phyloP scores from a whole-genome alignment of 192 early-diverging fungal species.

The Gigaspora rosea region DNA sequence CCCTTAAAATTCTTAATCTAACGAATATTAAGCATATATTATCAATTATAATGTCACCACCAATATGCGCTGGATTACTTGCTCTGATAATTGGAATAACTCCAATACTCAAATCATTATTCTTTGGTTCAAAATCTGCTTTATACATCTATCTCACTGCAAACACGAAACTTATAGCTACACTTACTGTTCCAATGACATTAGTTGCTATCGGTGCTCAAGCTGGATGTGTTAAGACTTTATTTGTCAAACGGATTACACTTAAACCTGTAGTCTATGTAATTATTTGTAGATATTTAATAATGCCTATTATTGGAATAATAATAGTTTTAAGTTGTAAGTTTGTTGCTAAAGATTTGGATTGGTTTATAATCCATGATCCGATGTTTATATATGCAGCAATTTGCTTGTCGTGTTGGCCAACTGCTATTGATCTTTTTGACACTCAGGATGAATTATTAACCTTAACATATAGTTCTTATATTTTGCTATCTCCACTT shows the following conservation, averaged over 20 bases:
- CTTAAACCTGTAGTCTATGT: not conserved
- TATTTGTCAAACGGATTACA: not conserved
- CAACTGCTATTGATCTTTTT: conserved; percentile 31
- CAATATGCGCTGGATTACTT: conserved; percentile 15
- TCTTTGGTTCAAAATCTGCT: not conserved
- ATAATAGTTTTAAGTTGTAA: not conserved
- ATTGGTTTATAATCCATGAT: conserved; percentile 19
- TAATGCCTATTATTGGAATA: conserved; percentile 30
- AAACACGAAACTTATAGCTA: conserved; percentile 6
- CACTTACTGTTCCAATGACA: conserved; percentile 25
- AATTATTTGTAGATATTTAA: conserved; percentile 11
- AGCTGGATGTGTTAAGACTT: not conserved
- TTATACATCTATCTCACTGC: conserved; percentile 17
- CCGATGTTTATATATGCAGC: conserved; percentile 29
- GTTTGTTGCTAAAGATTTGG: not conserved
- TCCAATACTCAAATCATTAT: conserved; percentile 18
- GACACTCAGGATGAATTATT: not conserved
- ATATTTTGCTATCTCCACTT: not conserved
- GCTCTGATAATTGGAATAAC: conserved; percentile 27
- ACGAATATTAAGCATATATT: too few species aligned
- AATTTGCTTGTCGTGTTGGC: conserved; percentile 18
- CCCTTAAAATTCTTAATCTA: not conserved
- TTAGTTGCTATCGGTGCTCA: conserved; percentile 27
- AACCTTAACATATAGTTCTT: not conserved
- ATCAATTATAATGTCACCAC: conserved; percentile 26